Evolutionary conservation across 768 basidiomycete species (phyloP).

Genomic region (Lyophyllum shimeji): DNA sequence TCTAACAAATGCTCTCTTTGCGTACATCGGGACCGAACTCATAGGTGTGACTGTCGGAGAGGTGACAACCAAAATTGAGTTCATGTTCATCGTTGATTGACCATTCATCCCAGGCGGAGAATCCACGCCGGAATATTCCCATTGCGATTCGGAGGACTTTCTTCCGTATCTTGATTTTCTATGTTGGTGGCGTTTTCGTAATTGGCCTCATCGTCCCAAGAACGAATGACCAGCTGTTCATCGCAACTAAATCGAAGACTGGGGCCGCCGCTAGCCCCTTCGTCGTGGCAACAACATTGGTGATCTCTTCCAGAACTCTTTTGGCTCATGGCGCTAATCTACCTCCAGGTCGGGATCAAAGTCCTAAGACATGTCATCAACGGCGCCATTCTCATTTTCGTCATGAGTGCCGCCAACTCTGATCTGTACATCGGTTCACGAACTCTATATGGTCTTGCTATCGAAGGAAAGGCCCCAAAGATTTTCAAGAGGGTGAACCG

Average conservation of each 20-base stretch:
- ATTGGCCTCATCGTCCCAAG: conserved; percentile 72
- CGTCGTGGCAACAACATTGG: conserved; percentile 48
- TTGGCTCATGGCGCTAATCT: neutral
- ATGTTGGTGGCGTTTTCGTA: conserved; percentile 69
- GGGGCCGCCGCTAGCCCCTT: conserved; percentile 67
- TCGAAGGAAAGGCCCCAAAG: conserved; percentile 49
- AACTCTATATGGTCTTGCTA: conserved; percentile 46
- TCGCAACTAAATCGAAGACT: conserved; percentile 43
- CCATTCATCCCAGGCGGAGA: conserved; percentile 46
- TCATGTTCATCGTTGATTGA: neutral
- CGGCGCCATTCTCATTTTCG: conserved; percentile 60
- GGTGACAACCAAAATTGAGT: conserved; percentile 16
- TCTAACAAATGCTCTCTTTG: conserved; percentile 71
- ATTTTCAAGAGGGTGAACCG: conserved; percentile 44
- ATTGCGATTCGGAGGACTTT: conserved; percentile 67
- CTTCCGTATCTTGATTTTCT: conserved; percentile 57
- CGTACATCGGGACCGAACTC: conserved; percentile 74
- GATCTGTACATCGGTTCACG: conserved; percentile 58
- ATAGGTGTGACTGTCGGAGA: conserved; percentile 68
- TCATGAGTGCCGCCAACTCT: conserved; percentile 62
- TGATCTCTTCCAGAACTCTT: conserved; percentile 9
- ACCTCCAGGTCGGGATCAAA: conserved; percentile 49
- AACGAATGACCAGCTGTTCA: conserved; percentile 46
- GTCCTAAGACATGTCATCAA: conserved; percentile 66
- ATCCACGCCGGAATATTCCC: conserved; percentile 74